Evolutionary conservation across 805 yeast genomes (phyloP).

Genomic region (Ogataea polymorpha): DNA sequence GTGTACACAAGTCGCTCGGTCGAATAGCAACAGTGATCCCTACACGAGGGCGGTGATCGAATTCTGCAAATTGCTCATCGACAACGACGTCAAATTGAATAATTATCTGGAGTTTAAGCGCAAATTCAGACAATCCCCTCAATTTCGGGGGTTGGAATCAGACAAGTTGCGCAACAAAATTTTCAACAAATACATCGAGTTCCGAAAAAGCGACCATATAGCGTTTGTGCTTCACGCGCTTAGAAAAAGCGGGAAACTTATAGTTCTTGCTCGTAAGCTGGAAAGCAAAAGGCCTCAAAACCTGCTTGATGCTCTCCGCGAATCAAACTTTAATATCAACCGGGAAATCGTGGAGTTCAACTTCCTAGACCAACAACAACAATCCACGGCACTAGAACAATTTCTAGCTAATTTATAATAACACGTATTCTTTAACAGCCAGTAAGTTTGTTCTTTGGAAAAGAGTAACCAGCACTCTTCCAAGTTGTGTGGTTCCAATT

Average conservation of each 20-base stretch:
- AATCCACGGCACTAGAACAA: conserved; percentile 4
- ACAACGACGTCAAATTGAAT: conserved; percentile 13
- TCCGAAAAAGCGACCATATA: conserved; percentile 10
- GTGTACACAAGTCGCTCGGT: conserved; percentile 13
- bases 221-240: conserved; percentile 5
- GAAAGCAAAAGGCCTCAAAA: neutral
- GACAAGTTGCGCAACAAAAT: conserved; percentile 18
- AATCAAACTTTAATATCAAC: conserved; percentile 4
- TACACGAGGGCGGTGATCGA: conserved; percentile 7
- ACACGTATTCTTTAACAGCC: conserved; percentile 29
- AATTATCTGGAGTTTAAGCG: conserved; percentile 31
- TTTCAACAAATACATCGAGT: conserved; percentile 14
- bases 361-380: conserved; percentile 7
- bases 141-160: conserved; percentile 12
- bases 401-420: conserved; percentile 4
- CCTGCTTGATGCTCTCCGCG: conserved; percentile 1
- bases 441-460: conserved; percentile 61
- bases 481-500: conserved; percentile 72
- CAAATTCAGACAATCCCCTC: conserved; percentile 12
- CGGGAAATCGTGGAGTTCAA: conserved; percentile 11
- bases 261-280: conserved; percentile 6
- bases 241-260: conserved; percentile 4
- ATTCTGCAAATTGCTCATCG: conserved; percentile 10
- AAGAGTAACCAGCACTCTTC: conserved; percentile 67
- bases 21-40: conserved; percentile 7